Base-by-base conservation (phyloP, 345 rosid genomes). In the Populus tremula region DNA sequence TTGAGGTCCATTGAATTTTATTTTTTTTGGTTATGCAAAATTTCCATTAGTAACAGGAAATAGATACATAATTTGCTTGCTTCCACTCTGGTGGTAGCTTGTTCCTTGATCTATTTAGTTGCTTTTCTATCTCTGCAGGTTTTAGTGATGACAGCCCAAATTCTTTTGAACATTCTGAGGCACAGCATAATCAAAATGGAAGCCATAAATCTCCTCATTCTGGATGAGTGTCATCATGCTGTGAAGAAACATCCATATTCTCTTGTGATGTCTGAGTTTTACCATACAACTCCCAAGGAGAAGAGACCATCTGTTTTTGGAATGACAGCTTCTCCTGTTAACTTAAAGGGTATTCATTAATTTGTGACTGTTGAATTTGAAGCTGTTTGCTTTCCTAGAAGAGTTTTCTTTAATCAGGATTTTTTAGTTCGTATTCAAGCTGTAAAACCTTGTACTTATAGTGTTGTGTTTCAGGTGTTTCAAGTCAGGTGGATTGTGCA, bases 281-380 rank as follows among this genome's bases (percentile, higher is more conserved):
- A 96, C 83, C 99, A 96, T 73, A 96, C 97, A 31, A 90, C 96
- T 0, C 80, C 87, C 18, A 96, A 93, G 85, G 97, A 96, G 79
- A 93, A 87, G 84, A 88, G 98, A 81, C 99, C 99, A 35, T 86
- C 96, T 67, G 90, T 96, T 69, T 96, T 96, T 82, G 99, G 99
- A 80, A 96, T 96, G 99, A 96, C 99, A 74, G 99, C 99, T 76
- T 96, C 99, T 14, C 99, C 99, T 65, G 99, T 96, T 77, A 96
- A 96, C 83, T 85, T 96, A 78, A 96, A 96, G 77, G 99, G 99
- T 95, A 90, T 71, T 12, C 33, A 65, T 76, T 78, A 29, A 63
- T 71, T 56, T 82, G 21, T 38, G 5, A 27, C 31, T 11, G 11
- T 35, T 56, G 33, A 47, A 12, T 23, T 33, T 33, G 50, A 71